Percentiles rank a stretch among this genome's conserved stretches.
Evolutionary conservation across 2,329 filamentous ascomycete species (phyloP).

Genomic region (Nakataea oryzae): DNA sequence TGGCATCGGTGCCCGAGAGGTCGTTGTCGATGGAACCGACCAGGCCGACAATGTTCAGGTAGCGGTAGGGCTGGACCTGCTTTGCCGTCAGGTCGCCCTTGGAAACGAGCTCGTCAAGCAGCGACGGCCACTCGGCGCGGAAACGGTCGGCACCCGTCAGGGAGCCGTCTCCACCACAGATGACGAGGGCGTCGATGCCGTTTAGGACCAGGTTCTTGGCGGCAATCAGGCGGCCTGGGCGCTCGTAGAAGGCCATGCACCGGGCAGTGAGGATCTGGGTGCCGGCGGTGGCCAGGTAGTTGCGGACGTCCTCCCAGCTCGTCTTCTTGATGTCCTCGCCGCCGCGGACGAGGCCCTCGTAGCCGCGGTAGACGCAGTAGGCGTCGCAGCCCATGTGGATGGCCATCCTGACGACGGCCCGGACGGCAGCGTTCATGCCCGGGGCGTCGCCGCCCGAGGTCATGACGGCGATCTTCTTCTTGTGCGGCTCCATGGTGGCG

Average conservation of each 20-base stretch:
- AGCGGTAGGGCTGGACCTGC: slow-evolving; percentile 65
- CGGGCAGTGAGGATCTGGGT: slow-evolving; percentile 93
- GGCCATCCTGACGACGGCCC: slow-evolving; percentile 83
- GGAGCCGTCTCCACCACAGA: slow-evolving; percentile 94
- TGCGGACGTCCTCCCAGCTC: slow-evolving; percentile 87
- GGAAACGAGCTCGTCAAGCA: slow-evolving; percentile 74
- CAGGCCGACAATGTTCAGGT: slow-evolving; percentile 91
- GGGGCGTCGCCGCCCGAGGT: slow-evolving; percentile 91
- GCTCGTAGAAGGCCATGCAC: slow-evolving; percentile 86
- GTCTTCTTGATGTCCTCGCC: slow-evolving; percentile 81
- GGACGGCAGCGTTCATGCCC: slow-evolving; percentile 87
- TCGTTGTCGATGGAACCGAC: slow-evolving; percentile 99
- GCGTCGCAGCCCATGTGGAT: slow-evolving; percentile 75
- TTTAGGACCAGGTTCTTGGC: slow-evolving; percentile 91
- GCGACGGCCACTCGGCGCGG: slow-evolving; percentile 79
- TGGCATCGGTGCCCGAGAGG: slow-evolving; percentile 92
- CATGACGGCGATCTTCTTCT: slow-evolving; percentile 76
- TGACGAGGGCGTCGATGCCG: slow-evolving; percentile 91
- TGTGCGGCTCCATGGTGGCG: slow-evolving; percentile 22
- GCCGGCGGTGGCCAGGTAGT: slow-evolving; percentile 87
- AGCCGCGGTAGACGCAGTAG: slow-evolving; percentile 83
- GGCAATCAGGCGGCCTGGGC: slow-evolving; percentile 69
- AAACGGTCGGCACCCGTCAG: slow-evolving; percentile 94
- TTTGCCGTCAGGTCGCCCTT: slow-evolving; percentile 59
- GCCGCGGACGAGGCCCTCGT: slow-evolving; percentile 87